phyloP scores from a whole-genome alignment of 2,329 filamentous ascomycete species.

The Aphanoascus verrucosus region DNA sequence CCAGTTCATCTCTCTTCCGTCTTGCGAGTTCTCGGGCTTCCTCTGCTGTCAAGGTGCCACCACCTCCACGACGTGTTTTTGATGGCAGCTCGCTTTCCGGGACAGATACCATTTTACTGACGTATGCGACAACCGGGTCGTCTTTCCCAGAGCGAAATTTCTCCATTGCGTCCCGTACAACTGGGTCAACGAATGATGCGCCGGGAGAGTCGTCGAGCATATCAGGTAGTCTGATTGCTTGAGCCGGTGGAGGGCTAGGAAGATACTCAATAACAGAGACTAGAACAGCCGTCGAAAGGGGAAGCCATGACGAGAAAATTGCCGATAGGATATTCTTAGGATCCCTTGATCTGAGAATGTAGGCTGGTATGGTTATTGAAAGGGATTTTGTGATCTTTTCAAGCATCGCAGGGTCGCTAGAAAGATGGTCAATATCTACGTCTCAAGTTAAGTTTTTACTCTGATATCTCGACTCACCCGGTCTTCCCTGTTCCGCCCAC shows the following conservation, averaged over 20 bases:
- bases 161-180: conserved; percentile 69
- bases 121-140: conserved; percentile 80
- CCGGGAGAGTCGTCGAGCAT: conserved; percentile 74
- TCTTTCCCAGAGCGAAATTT: conserved; percentile 60
- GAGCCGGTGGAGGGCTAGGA: conserved; percentile 70
- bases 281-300: conserved; percentile 79
- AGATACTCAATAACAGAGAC: conserved; percentile 91
- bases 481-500: conserved; percentile 70
- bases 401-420: conserved; percentile 62
- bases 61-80: conserved; percentile 59
- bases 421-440: conserved; percentile 26
- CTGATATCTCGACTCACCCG: conserved; percentile 46
- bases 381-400: conserved; percentile 95
- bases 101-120: conserved; percentile 96
- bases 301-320: conserved; percentile 81
- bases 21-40: conserved; percentile 81
- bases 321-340: conserved; percentile 72
- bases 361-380: conserved; percentile 69
- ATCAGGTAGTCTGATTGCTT: conserved; percentile 66
- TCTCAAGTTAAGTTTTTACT: neutral
- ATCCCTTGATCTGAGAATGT: conserved; percentile 74
- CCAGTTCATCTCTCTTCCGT: conserved; percentile 80
- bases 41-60: conserved; percentile 65
- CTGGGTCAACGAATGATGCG: conserved; percentile 55
- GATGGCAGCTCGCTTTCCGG: conserved; percentile 84